Percentiles rank a stretch among this genome's conserved stretches.
Conservation (phyloP, 108 stramenopile species). For the Cyclotella atomus region DNA sequence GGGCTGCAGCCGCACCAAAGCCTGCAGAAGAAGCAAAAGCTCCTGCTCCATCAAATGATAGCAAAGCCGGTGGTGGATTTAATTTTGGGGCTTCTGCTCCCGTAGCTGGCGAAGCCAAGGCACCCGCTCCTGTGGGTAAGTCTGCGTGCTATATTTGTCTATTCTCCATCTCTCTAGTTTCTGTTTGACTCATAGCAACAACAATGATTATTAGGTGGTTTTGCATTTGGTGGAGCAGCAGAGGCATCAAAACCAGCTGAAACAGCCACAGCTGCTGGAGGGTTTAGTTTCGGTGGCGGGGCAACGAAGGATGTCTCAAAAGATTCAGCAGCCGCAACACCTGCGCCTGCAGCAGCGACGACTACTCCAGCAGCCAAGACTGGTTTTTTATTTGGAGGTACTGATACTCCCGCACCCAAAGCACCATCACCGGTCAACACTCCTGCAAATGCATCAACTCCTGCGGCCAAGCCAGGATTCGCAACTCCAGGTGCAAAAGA, state of each 20-base stretch:
- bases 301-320: constrained; percentile 13
- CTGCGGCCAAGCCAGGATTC: neutral
- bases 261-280: constrained; percentile 4
- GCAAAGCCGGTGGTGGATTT: constrained; percentile 1
- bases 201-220: neutral
- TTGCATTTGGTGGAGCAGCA: constrained; percentile 7
- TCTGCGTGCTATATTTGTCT: too few relatives aligned
- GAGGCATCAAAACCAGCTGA: neutral
- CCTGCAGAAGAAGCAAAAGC: constrained; percentile 3
- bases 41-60: neutral
- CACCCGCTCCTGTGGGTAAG: neutral
- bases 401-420: constrained; percentile 36
- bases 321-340: constrained; percentile 6
- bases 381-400: constrained; percentile 48
- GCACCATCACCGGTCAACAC: constrained; percentile 27
- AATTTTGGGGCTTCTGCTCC: constrained; percentile 10
- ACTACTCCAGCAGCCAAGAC: constrained; percentile 28
- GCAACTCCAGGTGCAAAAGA: constrained; percentile 12
- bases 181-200: too few relatives aligned
- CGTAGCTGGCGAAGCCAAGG: neutral
- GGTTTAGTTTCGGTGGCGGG: constrained; percentile 16
- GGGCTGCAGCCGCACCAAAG: constrained; percentile 7
- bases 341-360: constrained; percentile 16
- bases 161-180: too few relatives aligned
- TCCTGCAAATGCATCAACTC: constrained; percentile 9